These are phyloP conservation scores for Sugiyamaella japonica DNA, from an alignment of 1,139 yeast species.

Conservation along the genomic window DNA sequence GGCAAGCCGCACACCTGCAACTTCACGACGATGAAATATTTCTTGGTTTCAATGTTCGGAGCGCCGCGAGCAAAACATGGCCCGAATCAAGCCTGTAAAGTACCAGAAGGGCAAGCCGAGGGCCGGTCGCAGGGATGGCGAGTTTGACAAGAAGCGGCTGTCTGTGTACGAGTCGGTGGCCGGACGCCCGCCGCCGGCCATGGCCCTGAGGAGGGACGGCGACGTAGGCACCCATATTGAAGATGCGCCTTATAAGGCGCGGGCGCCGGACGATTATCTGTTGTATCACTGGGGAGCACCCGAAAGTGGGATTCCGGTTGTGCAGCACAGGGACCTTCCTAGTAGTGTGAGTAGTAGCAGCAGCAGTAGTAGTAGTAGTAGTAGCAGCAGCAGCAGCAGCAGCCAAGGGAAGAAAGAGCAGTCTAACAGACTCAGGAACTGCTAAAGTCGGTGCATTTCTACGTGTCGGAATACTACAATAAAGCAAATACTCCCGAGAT, in stretches of 20 bases:
- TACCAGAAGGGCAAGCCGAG: neutral
- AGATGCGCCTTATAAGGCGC: neutral
- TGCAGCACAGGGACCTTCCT: slow-evolving; percentile 23
- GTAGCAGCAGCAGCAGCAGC: neutral
- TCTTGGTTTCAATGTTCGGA: neutral
- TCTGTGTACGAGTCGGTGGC: slow-evolving; percentile 26
- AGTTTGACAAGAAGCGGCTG: neutral
- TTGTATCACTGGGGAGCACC: slow-evolving; percentile 9
- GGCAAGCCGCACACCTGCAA: neutral
- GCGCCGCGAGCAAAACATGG: neutral
- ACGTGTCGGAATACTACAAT: slow-evolving; percentile 30
- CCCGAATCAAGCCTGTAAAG: slow-evolving; percentile 5
- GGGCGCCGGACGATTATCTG: slow-evolving; percentile 24
- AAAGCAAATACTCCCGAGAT: slow-evolving; percentile 18
- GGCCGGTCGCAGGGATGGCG: neutral
- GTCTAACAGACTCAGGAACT: slow-evolving; percentile 23
- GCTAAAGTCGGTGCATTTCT: slow-evolving; percentile 31
- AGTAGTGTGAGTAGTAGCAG: slow-evolving; percentile 15
- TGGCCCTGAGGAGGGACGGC: slow-evolving; percentile 1
- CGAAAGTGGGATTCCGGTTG: slow-evolving; percentile 23
- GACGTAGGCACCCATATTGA: slow-evolving; percentile 16
- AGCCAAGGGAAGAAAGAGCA: too few species aligned
- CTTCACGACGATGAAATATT: neutral
- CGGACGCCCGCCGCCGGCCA: slow-evolving; percentile 15
- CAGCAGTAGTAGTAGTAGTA: slow-evolving; percentile 9